Evolutionary conservation across 805 yeast species (phyloP).

Genomic region (Blastobotrys terrestris): DNA sequence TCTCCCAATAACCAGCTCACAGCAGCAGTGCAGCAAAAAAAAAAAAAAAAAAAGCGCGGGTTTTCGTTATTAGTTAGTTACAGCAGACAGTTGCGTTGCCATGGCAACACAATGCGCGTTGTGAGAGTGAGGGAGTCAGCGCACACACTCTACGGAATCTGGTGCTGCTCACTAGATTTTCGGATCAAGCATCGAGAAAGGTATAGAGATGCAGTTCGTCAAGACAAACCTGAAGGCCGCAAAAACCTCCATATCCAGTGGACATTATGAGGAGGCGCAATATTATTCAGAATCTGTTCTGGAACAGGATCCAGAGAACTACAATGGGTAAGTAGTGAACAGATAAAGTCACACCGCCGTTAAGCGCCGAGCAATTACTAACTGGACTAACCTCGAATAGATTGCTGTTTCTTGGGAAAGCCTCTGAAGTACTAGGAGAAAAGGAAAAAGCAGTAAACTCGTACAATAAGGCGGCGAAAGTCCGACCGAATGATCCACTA

Average conservation of each 20-base stretch:
- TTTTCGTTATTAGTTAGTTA: too few relatives aligned
- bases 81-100: too few relatives aligned
- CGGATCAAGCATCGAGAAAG: neutral
- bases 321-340: constrained; percentile 51
- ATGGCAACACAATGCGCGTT: neutral
- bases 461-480: constrained; percentile 40
- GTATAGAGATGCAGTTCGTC: constrained; percentile 7
- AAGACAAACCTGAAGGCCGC: constrained; percentile 22
- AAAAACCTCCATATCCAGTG: constrained; percentile 31
- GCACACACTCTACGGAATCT: too few relatives aligned
- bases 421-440: constrained; percentile 40
- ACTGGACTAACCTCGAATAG: constrained; percentile 9
- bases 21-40: too few relatives aligned
- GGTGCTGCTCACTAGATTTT: too few relatives aligned
- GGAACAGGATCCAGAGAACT: constrained; percentile 48
- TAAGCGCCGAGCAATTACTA: neutral
- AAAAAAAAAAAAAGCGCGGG: too few relatives aligned
- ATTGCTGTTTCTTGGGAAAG: constrained; percentile 56
- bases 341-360: neutral
- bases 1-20: too few relatives aligned
- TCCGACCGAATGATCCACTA: constrained; percentile 39
- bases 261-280: constrained; percentile 58
- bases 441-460: constrained; percentile 44
- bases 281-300: constrained; percentile 51
- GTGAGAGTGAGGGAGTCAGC: too few relatives aligned